Percentiles rank a stretch among this genome's conserved stretches.
These are phyloP conservation scores for Cerrena zonata DNA, from an alignment of 1,284 basidiomycete genomes.

Conservation along the genomic window DNA sequence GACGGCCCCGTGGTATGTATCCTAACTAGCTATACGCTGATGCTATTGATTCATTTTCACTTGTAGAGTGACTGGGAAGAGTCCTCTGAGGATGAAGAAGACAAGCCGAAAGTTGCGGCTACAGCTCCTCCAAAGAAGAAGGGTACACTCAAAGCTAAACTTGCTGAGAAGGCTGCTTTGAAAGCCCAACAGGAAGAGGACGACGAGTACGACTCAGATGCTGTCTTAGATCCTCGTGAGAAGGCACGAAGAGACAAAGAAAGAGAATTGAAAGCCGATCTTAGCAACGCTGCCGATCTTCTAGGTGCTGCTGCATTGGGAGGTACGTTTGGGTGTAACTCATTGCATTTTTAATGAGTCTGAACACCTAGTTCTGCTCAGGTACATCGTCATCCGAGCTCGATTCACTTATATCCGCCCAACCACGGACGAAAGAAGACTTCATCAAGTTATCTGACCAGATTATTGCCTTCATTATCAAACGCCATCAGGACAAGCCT, in stretches of 20 bases:
- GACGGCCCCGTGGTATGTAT: constrained; percentile 48
- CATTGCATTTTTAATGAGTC: background rate
- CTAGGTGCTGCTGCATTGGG: constrained; percentile 68
- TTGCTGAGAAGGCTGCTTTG: constrained; percentile 70
- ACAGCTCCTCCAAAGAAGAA: constrained; percentile 80
- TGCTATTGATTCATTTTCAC: constrained; percentile 7
- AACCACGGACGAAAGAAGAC: constrained; percentile 82
- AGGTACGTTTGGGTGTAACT: constrained; percentile 38
- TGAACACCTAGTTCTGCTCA: constrained; percentile 19
- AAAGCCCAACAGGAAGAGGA: constrained; percentile 31
- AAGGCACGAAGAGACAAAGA: constrained; percentile 73
- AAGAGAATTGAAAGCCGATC: constrained; percentile 77
- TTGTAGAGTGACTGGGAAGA: constrained; percentile 88
- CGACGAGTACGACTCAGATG: constrained; percentile 66
- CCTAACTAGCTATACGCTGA: background rate
- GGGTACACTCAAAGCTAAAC: constrained; percentile 81
- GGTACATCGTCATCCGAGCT: constrained; percentile 65
- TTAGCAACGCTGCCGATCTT: constrained; percentile 76
- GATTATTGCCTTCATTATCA: constrained; percentile 69
- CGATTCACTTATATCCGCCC: constrained; percentile 61
- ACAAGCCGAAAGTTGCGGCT: constrained; percentile 40
- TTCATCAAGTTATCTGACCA: constrained; percentile 67
- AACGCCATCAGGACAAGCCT: constrained; percentile 73
- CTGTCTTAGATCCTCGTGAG: constrained; percentile 73
- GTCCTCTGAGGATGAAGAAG: constrained; percentile 72